Evolutionary conservation across 768 basidiomycete genomes (phyloP).

Genomic region (Gyrodon lividus): DNA sequence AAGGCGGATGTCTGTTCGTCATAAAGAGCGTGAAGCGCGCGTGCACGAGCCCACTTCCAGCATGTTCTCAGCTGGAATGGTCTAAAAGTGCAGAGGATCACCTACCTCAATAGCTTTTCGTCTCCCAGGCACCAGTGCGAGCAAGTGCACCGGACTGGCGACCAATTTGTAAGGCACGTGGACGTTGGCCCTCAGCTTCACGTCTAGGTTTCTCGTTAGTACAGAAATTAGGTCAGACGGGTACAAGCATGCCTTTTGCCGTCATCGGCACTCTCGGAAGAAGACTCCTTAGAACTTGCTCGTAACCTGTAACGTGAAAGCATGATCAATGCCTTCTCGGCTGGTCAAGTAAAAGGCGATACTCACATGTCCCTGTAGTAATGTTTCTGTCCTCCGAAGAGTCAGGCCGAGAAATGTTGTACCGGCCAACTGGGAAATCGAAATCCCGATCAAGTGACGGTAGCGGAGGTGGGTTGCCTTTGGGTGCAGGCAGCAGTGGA

Average conservation of each 20-base stretch:
- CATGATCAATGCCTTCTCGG: background rate
- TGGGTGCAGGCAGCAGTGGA: constrained; percentile 34
- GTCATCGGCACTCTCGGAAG: constrained; percentile 46
- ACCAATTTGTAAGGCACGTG: constrained; percentile 41
- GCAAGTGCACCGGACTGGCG: constrained; percentile 33
- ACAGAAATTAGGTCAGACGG: background rate
- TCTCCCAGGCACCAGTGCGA: constrained; percentile 39
- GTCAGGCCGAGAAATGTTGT: constrained; percentile 1
- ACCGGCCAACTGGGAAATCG: constrained; percentile 2
- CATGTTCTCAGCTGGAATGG: background rate
- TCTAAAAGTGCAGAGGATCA: background rate
- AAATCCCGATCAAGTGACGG: constrained; percentile 29
- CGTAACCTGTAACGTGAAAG: constrained; percentile 29
- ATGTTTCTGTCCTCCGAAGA: background rate
- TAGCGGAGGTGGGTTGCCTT: constrained; percentile 19
- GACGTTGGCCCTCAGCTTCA: constrained; percentile 30
- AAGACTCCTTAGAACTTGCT: constrained; percentile 33
- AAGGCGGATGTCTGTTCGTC: constrained; percentile 23
- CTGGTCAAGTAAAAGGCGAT: background rate
- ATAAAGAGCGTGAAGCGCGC: constrained; percentile 40
- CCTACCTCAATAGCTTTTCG: constrained; percentile 50
- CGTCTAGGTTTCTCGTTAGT: constrained; percentile 27
- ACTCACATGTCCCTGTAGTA: constrained; percentile 13
- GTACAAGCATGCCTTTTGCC: constrained; percentile 34
- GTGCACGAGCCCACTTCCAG: constrained; percentile 45